A percentile compares a stretch with the other conserved stretches of the same genome.
Evolutionary conservation across 306 rosid genomes (phyloP).

Genomic region (Prosopis cineraria): DNA sequence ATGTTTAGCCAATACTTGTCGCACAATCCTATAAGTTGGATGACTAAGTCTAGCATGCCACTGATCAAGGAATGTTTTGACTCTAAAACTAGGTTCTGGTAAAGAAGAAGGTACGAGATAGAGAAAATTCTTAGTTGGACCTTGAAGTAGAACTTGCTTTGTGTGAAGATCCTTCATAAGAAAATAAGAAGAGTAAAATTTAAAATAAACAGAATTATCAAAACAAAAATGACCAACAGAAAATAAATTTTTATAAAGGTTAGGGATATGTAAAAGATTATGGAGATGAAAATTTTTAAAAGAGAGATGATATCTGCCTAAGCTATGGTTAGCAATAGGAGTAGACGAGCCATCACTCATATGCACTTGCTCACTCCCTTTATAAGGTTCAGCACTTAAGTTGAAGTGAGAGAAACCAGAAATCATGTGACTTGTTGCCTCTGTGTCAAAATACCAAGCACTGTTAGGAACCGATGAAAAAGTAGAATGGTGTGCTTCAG

Average conservation of each 20-base stretch:
- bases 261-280: constrained; percentile 19
- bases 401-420: too few relatives aligned
- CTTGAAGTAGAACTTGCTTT: not conserved
- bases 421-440: too few relatives aligned
- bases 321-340: too few relatives aligned
- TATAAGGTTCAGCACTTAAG: too few relatives aligned
- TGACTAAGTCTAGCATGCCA: not conserved
- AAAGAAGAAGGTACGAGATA: not conserved
- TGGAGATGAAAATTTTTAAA: constrained; percentile 26
- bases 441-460: too few relatives aligned
- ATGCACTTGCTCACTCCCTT: too few relatives aligned
- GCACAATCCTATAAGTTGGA: not conserved
- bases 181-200: not conserved
- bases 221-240: too few relatives aligned
- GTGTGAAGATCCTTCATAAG: not conserved
- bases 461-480: too few relatives aligned
- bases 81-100: not conserved
- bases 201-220: too few relatives aligned
- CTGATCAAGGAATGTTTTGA: not conserved
- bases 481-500: too few relatives aligned
- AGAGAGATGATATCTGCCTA: too few relatives aligned
- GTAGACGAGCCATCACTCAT: too few relatives aligned
- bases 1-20: not conserved
- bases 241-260: not conserved
- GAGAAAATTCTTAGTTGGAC: not conserved